These are phyloP conservation scores for Penicillium crystallinum DNA, from an alignment of 495 filamentous ascomycete genomes.

Conservation along the genomic window DNA sequence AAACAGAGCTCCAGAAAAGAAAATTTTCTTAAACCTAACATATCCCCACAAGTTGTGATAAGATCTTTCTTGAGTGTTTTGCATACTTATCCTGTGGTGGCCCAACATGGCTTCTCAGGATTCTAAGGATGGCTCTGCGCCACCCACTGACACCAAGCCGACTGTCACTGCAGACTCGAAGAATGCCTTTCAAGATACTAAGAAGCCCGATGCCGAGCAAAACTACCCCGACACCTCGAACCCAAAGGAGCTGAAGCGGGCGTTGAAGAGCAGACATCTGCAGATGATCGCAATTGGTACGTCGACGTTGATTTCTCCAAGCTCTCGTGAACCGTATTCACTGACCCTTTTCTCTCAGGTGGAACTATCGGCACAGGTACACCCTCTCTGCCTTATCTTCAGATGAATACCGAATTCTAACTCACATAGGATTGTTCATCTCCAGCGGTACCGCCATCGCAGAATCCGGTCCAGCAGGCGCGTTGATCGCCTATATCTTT, in stretches of 20 bases:
- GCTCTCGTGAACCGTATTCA: constrained; percentile 37
- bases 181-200: constrained; percentile 19
- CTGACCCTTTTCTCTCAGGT: constrained; percentile 56
- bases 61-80: not conserved
- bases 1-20: constrained; percentile 11
- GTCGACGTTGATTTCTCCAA: constrained; percentile 32
- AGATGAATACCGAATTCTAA: constrained; percentile 5
- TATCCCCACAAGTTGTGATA: not conserved
- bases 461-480: constrained; percentile 56
- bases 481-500: constrained; percentile 58
- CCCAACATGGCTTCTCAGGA: constrained; percentile 15
- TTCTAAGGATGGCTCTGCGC: constrained; percentile 7
- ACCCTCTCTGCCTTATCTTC: not conserved
- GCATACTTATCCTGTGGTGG: not conserved
- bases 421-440: constrained; percentile 48
- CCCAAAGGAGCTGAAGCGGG: constrained; percentile 39
- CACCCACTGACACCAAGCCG: constrained; percentile 2
- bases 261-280: constrained; percentile 59
- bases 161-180: constrained; percentile 8
- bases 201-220: constrained; percentile 21
- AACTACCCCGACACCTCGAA: constrained; percentile 8
- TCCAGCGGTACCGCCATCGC: constrained; percentile 61
- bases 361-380: constrained; percentile 67
- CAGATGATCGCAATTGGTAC: constrained; percentile 64
- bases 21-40: not conserved